Evolutionary conservation across 2,329 filamentous ascomycete species (phyloP).

Genomic region (Penicillium sp.): DNA sequence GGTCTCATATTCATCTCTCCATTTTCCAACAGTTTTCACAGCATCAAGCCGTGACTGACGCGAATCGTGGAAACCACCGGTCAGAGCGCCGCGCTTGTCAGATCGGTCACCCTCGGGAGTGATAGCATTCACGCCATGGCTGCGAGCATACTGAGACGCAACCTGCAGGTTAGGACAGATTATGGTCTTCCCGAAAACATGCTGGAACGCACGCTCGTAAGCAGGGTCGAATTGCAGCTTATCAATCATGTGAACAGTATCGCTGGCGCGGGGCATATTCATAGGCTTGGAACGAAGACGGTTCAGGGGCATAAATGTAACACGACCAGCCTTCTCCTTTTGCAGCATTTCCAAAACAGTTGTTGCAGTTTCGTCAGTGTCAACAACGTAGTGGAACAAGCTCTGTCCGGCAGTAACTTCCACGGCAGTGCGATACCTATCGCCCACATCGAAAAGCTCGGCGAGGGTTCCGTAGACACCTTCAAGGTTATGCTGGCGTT

Average conservation of each 20-base stretch:
- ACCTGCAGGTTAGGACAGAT: conserved; percentile 89
- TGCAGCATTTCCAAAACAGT: conserved; percentile 79
- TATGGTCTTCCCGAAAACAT: conserved; percentile 94
- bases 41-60: conserved; percentile 85
- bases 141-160: conserved; percentile 88
- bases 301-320: conserved; percentile 94
- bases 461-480: conserved; percentile 92
- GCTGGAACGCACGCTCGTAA: conserved; percentile 85
- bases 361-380: conserved; percentile 85
- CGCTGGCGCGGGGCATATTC: conserved; percentile 82
- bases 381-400: conserved; percentile 94
- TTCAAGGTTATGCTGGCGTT: conserved; percentile 75
- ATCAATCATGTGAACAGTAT: conserved; percentile 83
- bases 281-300: conserved; percentile 71
- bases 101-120: conserved; percentile 93
- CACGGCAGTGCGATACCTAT: conserved; percentile 83
- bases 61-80: conserved; percentile 89
- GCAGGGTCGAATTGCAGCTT: conserved; percentile 78
- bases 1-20: conserved; percentile 73
- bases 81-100: conserved; percentile 93
- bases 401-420: conserved; percentile 92
- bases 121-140: conserved; percentile 88
- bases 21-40: conserved; percentile 73
- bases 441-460: conserved; percentile 85
- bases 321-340: conserved; percentile 77